These are phyloP conservation scores for Colletotrichum agaves DNA, from an alignment of 2,329 filamentous ascomycete genomes.

Conservation along the genomic window DNA sequence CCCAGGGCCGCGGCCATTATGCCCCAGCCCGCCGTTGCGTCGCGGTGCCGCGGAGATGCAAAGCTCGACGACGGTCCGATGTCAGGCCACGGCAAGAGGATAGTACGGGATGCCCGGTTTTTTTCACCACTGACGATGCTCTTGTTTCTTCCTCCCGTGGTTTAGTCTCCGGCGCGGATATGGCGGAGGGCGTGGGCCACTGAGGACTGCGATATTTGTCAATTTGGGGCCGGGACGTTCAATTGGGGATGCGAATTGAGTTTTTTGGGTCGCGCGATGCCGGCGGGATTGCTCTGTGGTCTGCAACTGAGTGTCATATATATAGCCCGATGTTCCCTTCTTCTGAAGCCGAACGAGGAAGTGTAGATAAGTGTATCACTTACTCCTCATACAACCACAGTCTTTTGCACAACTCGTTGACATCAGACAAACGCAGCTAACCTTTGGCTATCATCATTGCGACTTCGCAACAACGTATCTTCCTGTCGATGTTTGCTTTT, in stretches of 20 bases:
- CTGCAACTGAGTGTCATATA: conserved; percentile 1
- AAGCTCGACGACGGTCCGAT: conserved; percentile 18
- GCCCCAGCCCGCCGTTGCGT: neutral
- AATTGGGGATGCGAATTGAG: neutral
- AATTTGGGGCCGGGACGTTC: conserved; percentile 5
- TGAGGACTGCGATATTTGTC: conserved; percentile 24
- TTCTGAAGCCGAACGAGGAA: conserved; percentile 5
- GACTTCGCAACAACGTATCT: neutral
- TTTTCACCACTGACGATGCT: neutral
- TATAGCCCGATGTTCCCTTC: neutral
- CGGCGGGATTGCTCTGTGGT: neutral
- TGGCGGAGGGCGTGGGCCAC: neutral
- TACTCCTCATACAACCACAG: neutral
- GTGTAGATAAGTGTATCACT: neutral
- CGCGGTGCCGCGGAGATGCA: conserved; percentile 32
- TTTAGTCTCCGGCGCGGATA: conserved; percentile 23
- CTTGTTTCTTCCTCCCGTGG: conserved; percentile 1
- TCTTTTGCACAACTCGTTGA: too few species aligned
- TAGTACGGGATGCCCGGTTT: conserved; percentile 24
- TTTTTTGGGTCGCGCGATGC: conserved; percentile 2
- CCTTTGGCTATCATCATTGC: conserved; percentile 1
- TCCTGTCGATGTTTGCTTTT: conserved; percentile 4
- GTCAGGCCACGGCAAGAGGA: conserved; percentile 30
- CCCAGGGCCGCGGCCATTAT: neutral
- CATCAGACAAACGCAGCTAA: too few species aligned